Evolutionary conservation across 2,329 filamentous ascomycete genomes (phyloP).

Genomic region (Cephalotrichum gorgonifer): DNA sequence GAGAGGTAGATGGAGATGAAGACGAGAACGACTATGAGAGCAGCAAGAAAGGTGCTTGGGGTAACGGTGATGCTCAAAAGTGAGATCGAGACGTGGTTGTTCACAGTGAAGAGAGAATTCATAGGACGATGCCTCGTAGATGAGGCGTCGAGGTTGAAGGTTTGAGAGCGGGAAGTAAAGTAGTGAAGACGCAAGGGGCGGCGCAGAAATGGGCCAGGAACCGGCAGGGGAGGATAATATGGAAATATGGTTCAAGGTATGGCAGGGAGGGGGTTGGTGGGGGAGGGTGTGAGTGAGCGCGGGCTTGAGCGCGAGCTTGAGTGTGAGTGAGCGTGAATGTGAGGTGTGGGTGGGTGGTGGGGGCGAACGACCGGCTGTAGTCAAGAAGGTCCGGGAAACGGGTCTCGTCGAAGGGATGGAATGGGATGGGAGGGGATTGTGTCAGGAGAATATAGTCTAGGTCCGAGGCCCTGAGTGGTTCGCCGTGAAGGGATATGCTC

Average conservation of each 20-base stretch:
- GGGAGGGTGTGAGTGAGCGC: too few species aligned
- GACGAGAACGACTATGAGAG: constrained; percentile 36
- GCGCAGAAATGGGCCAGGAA: too few species aligned
- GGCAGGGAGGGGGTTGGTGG: neutral
- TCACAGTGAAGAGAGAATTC: constrained; percentile 49
- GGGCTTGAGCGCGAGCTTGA: neutral
- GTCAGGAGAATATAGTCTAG: neutral
- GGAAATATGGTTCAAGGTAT: neutral
- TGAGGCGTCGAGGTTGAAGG: constrained; percentile 6
- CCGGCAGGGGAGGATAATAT: neutral
- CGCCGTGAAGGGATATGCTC: neutral
- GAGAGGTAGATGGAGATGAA: constrained; percentile 30
- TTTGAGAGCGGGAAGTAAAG: neutral
- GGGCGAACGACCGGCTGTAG: neutral
- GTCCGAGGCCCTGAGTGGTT: neutral
- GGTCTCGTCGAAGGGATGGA: neutral
- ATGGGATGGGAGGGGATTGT: too few species aligned
- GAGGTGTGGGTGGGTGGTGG: neutral
- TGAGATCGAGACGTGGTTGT: constrained; percentile 51
- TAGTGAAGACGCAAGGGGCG: neutral
- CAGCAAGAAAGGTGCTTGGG: constrained; percentile 45
- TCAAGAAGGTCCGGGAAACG: neutral
- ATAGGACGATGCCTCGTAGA: constrained; percentile 24
- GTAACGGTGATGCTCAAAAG: constrained; percentile 49
- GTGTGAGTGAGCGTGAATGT: neutral